Base-by-base conservation (phyloP, 2,329 filamentous ascomycete species). In the Fusarium concolor region DNA sequence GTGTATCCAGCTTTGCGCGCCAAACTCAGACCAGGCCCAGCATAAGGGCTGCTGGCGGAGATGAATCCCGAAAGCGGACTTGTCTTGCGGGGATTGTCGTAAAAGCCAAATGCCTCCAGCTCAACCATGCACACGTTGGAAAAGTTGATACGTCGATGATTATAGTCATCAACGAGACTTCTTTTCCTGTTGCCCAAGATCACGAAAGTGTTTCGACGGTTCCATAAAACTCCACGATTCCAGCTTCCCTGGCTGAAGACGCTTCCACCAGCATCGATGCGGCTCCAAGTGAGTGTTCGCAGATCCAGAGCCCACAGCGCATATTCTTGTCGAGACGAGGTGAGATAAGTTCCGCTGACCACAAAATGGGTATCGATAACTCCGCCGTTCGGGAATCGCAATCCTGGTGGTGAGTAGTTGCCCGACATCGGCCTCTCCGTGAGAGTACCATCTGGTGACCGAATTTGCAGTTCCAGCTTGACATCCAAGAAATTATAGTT, bases 401-500 rank as follows among this genome's bases (percentile, higher is more conserved):
- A 84, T 2, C 96, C 96, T 1, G 96, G 96, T 1, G 96, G 96
- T 10, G 94, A 96, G 64, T 94, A 93, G 8, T 88, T 86, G 18
- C 92, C 92, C 18, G 90, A 90, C 95, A 99, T 98, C 26, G 92
- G 88, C 79, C 92, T 94, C 78, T 99, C 96, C 2, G 89, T 87
- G 53, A 99, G 82, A 0, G 89, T 89, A 29, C 96, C 95, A 76
- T 98, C 94, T 2, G 93, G 88, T 10, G 92, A 85, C 52, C 96
- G 89, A 46, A 99, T 89, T 78, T 98, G 96, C 37, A 99, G 83
- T 79, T 99, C 96, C 24, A 99, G 83, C 77, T 97, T 98, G 70
- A 99, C 96, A 73, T 99, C 95, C 56, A 99, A 79, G 75, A 99
- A 99, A 79, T 99, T 98, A 80, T 99, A 99, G 77, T 99, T 99